phyloP scores from a whole-genome alignment of 192 early-diverging fungal species.

The Radiomyces spectabilis region DNA sequence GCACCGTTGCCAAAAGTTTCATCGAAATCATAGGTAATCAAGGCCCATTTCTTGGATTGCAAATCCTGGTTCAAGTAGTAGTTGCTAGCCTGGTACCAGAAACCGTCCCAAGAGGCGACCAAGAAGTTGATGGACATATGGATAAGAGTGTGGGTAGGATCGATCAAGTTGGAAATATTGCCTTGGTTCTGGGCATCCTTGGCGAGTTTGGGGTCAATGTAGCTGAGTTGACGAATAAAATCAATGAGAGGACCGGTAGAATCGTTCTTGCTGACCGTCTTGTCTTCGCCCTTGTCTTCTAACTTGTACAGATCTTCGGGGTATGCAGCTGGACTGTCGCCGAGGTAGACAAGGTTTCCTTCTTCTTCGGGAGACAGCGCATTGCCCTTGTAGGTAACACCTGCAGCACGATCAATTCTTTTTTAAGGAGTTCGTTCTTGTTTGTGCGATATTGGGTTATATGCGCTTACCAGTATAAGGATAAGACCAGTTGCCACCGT shows the following conservation, averaged over 20 bases:
- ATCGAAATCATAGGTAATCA: constrained; percentile 36
- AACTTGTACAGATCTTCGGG: constrained; percentile 15
- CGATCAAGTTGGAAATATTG: constrained; percentile 7
- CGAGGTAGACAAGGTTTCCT: constrained; percentile 18
- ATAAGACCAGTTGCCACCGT: constrained; percentile 7
- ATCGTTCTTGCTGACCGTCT: constrained; percentile 1
- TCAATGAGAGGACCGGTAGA: constrained; percentile 8
- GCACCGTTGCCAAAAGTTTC: constrained; percentile 30
- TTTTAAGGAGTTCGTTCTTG: too few relatives aligned
- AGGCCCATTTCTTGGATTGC: constrained; percentile 27
- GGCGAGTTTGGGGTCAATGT: constrained; percentile 2
- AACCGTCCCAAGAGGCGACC: constrained; percentile 28
- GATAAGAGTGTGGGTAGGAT: constrained; percentile 16
- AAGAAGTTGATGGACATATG: constrained; percentile 32
- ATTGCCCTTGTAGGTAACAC: constrained; percentile 18
- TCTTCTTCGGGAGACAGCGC: constrained; percentile 8
- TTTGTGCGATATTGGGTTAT: background rate
- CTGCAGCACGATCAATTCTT: too few relatives aligned
- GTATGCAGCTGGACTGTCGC: constrained; percentile 8
- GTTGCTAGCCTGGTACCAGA: constrained; percentile 33
- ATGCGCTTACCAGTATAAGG: constrained; percentile 4
- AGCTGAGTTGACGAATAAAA: constrained; percentile 1
- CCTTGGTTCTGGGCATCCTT: constrained; percentile 8
- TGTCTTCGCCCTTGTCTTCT: constrained; percentile 4
- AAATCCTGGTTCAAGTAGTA: constrained; percentile 35